A percentile compares a stretch with the other conserved stretches of the same genome.
Conservation (phyloP, 2,329 filamentous ascomycete genomes). For the Cladosporium colombiae region DNA sequence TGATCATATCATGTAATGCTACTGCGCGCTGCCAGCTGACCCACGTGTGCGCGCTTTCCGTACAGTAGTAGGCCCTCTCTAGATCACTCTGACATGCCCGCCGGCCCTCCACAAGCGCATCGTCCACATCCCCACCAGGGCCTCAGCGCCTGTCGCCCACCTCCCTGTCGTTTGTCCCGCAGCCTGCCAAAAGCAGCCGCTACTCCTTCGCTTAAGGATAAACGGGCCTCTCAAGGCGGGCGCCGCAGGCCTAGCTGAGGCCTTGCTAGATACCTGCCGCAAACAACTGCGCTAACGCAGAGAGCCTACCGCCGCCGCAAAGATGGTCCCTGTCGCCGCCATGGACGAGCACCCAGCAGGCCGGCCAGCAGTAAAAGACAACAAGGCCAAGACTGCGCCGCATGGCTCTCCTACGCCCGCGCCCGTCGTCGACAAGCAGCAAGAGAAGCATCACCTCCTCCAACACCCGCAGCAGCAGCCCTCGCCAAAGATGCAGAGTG, state of each 20-base stretch:
- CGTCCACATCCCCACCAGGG: constrained; percentile 13
- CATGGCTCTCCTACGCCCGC: constrained; percentile 13
- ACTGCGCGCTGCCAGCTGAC: constrained; percentile 18
- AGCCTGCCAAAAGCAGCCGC: constrained; percentile 17
- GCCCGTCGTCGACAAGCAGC: constrained; percentile 17
- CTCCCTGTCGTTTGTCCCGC: constrained; percentile 17
- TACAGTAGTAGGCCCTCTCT: not conserved
- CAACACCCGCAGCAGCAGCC: not conserved
- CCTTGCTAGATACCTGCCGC: constrained; percentile 18
- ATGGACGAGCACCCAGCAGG: constrained; percentile 12
- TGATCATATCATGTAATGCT: not conserved
- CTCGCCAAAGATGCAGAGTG: constrained; percentile 18
- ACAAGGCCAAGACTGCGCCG: constrained; percentile 8
- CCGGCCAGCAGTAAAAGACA: constrained; percentile 2
- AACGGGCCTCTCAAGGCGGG: constrained; percentile 20
- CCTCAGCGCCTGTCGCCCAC: constrained; percentile 10
- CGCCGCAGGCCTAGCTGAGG: constrained; percentile 16
- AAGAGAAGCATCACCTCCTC: not conserved
- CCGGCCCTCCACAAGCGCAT: constrained; percentile 8
- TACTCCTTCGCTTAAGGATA: constrained; percentile 21
- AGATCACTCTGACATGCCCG: constrained; percentile 4
- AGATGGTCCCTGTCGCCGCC: constrained; percentile 19
- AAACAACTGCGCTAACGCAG: constrained; percentile 17
- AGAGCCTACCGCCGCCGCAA: constrained; percentile 14
- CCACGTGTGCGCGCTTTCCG: constrained; percentile 1